Evolutionary conservation across 768 basidiomycete genomes (phyloP).

Genomic region (Boletus pseudo-olivaceus): DNA sequence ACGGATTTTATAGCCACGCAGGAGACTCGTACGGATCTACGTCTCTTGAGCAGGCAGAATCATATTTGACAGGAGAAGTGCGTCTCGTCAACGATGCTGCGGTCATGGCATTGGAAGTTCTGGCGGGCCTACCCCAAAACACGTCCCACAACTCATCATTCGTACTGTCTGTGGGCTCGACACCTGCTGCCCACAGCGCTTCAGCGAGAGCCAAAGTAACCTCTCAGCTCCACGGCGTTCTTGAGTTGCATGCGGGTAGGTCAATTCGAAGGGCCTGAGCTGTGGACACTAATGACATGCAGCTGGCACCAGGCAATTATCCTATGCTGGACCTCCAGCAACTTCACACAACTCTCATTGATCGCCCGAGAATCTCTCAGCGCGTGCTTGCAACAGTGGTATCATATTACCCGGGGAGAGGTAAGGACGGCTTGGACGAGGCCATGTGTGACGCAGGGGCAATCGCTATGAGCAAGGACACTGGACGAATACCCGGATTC

Average conservation of each 20-base stretch:
- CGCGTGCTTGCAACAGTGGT: constrained; percentile 69
- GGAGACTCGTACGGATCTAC: constrained; percentile 77
- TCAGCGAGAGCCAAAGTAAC: constrained; percentile 48
- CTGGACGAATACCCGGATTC: constrained; percentile 65
- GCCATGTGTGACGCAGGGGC: constrained; percentile 83
- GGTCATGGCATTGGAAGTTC: constrained; percentile 45
- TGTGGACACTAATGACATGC: not conserved
- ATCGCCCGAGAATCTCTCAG: constrained; percentile 55
- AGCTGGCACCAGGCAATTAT: constrained; percentile 59
- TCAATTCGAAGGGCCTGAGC: not conserved
- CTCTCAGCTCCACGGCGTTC: constrained; percentile 49
- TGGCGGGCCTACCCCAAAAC: constrained; percentile 36
- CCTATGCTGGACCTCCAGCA: constrained; percentile 84
- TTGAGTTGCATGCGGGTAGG: constrained; percentile 77
- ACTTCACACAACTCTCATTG: constrained; percentile 66
- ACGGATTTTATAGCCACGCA: constrained; percentile 82
- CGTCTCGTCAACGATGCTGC: constrained; percentile 67
- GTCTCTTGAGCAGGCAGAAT: constrained; percentile 58
- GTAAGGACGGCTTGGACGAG: constrained; percentile 59
- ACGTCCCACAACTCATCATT: constrained; percentile 45
- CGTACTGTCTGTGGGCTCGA: constrained; percentile 80
- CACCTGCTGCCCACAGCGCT: constrained; percentile 81
- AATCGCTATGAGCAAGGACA: constrained; percentile 86
- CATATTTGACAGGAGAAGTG: constrained; percentile 67
- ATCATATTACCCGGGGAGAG: constrained; percentile 75